Base-by-base conservation (phyloP, 305 asterid species). In the Solanum chacoense region DNA sequence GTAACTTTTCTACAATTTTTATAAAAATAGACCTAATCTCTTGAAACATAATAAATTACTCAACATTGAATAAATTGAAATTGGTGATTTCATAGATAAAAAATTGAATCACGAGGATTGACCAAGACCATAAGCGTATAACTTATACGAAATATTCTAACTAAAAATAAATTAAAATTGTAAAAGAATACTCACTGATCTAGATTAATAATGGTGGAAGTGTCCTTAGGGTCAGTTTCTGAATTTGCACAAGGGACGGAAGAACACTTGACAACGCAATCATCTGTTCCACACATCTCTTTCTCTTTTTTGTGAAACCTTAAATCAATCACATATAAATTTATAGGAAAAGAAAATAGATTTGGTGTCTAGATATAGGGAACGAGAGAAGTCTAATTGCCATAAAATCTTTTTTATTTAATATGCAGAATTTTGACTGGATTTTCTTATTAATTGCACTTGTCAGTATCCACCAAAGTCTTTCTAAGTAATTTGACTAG, bases 121-220 rank as follows among this genome's bases (percentile, higher is more conserved):
- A 38, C 45, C 45, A 38, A 38, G 13, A 11, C 13, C 45, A 38
- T 38, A 38, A 38, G 42, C 42, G 45, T 38, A 38, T 10, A 38
- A 38, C 45, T 65, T 71, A 28, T 71, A 71, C 3, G 5, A 29
- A 71, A 65, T 3, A 67, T 24, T 67, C 5, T 67, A n/a, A 71
- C 11, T 3, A 72, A 67, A 72, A 71, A 11, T 71, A 5, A 71
- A 71, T 2, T 26, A 29, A 6, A 28, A 72, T 28, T 12, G 36
- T 7, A 45, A 81, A 26, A 20, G 42, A 83, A 55, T 22, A 90
- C 96, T 89, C 92, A 94, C 97, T 95, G 98, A 90, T 94, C 98
- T 42, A 95, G 95, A 88, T 91, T 91, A 93, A 95, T 79, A 92
- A 11, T 38, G 13, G 45, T 38, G 45, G 5, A 37, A 38, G 13